Evolutionary conservation across 2,329 filamentous ascomycete genomes (phyloP).

Genomic region (Stemphylium lycopersici): DNA sequence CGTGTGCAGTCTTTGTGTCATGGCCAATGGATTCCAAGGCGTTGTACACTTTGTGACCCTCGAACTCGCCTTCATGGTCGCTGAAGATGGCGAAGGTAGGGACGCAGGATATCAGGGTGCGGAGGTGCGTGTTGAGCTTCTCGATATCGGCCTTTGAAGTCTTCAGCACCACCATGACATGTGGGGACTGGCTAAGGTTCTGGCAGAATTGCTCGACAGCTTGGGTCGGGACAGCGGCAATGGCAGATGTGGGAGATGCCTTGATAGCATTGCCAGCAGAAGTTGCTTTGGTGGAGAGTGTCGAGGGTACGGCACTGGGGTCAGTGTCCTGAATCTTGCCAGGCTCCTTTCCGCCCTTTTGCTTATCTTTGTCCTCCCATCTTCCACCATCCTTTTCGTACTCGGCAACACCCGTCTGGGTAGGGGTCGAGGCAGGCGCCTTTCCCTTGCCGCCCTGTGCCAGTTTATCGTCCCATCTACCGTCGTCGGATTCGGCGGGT

Average conservation of each 20-base stretch:
- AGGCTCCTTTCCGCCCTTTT: conserved; percentile 2
- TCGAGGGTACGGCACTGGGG: conserved; percentile 11
- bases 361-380: conserved; percentile 24
- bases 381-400: conserved; percentile 29
- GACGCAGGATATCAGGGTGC: conserved; percentile 62
- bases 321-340: too few species aligned
- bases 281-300: conserved; percentile 10
- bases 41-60: conserved; percentile 58
- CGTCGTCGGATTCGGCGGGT: conserved; percentile 17
- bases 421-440: conserved; percentile 3
- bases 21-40: conserved; percentile 53
- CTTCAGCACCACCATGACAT: conserved; percentile 63
- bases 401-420: conserved; percentile 14
- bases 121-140: conserved; percentile 62
- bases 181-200: conserved; percentile 47
- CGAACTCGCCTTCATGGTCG: conserved; percentile 60
- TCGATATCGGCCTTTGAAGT: conserved; percentile 65
- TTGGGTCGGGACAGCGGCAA: conserved; percentile 4
- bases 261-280: not conserved
- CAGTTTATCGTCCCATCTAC: conserved; percentile 23
- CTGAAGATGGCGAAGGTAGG: conserved; percentile 64
- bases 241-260: conserved; percentile 1
- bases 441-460: conserved; percentile 4
- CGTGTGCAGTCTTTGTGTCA: conserved; percentile 44
- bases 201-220: conserved; percentile 26